Conservation (phyloP, 306 rosid genomes). For the Benincasa hispida region DNA sequence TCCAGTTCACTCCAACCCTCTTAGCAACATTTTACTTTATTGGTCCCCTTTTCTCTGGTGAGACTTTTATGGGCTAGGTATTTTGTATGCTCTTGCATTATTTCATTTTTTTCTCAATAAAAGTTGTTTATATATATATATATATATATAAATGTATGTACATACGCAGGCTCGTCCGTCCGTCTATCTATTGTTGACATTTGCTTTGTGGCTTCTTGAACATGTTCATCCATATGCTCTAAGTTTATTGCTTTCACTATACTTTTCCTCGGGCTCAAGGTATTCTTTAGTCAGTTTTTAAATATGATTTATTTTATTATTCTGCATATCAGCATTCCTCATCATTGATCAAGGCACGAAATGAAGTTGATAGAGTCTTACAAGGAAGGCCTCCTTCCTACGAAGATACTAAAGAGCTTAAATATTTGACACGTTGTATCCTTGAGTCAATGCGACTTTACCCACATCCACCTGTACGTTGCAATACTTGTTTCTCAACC, state of each 20-base stretch:
- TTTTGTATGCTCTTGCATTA: no score
- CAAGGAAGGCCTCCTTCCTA: constrained; percentile 64
- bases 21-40: no score
- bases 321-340: constrained; percentile 35
- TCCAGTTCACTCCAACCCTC: neutral
- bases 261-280: neutral
- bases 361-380: constrained; percentile 78
- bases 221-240: neutral
- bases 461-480: constrained; percentile 89
- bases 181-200: neutral
- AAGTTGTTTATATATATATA: no score
- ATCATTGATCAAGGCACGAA: constrained; percentile 57
- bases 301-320: neutral
- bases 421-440: constrained; percentile 71
- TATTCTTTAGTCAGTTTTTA: neutral
- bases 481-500: constrained; percentile 7
- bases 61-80: no score
- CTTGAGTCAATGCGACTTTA: constrained; percentile 78
- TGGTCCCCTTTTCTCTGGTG: no score
- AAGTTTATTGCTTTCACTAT: neutral
- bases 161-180: no score
- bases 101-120: no score
- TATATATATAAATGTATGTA: neutral
- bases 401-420: constrained; percentile 71
- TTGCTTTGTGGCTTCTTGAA: neutral